These are phyloP conservation scores for Mimosa bimucronata DNA, from an alignment of 306 rosid genomes.

Conservation along the genomic window DNA sequence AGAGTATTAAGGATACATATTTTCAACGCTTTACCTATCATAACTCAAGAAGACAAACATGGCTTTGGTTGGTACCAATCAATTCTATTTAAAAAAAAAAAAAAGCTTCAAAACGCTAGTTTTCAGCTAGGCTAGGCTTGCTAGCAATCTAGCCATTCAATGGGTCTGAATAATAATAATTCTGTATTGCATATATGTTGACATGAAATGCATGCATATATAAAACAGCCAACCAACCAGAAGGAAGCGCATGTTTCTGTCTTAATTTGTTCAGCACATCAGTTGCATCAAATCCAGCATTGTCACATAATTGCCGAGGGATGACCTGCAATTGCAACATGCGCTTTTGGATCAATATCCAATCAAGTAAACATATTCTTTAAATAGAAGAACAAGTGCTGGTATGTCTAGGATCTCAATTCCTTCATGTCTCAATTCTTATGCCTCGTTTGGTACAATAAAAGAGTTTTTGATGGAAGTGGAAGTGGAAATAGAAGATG, in stretches of 20 bases:
- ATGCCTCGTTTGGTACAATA: too few species aligned
- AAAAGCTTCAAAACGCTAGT: not conserved
- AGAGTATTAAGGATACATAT: slow-evolving; percentile 4
- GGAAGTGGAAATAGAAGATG: too few species aligned
- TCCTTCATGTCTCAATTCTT: slow-evolving; percentile 18
- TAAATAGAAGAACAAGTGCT: not conserved
- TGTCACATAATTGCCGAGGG: slow-evolving; percentile 96
- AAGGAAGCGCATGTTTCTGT: slow-evolving; percentile 90
- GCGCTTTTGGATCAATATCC: slow-evolving; percentile 29
- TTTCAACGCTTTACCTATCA: not conserved
- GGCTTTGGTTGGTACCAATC: not conserved
- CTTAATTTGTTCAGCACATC: slow-evolving; percentile 95
- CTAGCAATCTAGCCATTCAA: not conserved
- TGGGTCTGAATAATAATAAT: slow-evolving; percentile 7
- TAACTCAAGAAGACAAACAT: not conserved
- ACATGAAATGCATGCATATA: slow-evolving; percentile 14
- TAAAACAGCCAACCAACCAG: slow-evolving; percentile 58
- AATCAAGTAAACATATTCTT: slow-evolving; percentile 7
- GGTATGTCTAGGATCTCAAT: not conserved
- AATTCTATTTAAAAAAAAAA: not conserved
- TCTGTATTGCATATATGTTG: slow-evolving; percentile 6
- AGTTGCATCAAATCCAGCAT: slow-evolving; percentile 98
- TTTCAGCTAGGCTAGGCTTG: slow-evolving; percentile 21
- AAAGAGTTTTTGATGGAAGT: too few species aligned
- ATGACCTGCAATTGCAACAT: slow-evolving; percentile 66